These are phyloP conservation scores for Kurtzmaniella quercitrusa DNA, from an alignment of 1,139 yeast species.

Conservation along the genomic window DNA sequence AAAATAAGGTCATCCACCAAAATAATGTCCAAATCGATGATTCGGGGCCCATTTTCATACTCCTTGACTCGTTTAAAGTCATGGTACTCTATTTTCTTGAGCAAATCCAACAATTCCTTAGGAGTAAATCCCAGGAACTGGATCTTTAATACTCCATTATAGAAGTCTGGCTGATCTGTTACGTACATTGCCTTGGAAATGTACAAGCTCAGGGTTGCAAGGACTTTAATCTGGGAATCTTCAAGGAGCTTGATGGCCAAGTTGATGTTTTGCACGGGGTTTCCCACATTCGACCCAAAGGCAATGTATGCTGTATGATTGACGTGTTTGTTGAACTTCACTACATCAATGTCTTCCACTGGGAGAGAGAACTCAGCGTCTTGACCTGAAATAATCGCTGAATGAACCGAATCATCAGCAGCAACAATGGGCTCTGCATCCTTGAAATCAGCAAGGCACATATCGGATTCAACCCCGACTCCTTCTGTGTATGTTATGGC, in stretches of 20 bases:
- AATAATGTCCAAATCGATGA: constrained; percentile 83
- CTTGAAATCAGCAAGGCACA: constrained; percentile 37
- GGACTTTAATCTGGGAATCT: constrained; percentile 40
- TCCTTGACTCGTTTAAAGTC: constrained; percentile 68
- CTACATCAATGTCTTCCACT: constrained; percentile 20
- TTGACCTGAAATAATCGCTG: constrained; percentile 2
- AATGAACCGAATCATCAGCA: background rate
- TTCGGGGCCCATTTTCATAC: constrained; percentile 86
- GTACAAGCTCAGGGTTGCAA: constrained; percentile 71
- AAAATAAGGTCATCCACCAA: constrained; percentile 59
- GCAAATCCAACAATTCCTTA: constrained; percentile 49
- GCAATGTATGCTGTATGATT: constrained; percentile 68
- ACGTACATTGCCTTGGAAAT: constrained; percentile 92
- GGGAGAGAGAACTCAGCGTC: constrained; percentile 31
- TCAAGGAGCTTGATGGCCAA: constrained; percentile 53
- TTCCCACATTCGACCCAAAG: constrained; percentile 85
- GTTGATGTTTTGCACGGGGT: constrained; percentile 58
- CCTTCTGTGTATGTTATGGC: constrained; percentile 85
- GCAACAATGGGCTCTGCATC: constrained; percentile 21
- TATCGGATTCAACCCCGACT: constrained; percentile 76
- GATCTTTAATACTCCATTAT: constrained; percentile 79
- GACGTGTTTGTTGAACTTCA: constrained; percentile 8
- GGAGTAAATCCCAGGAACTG: constrained; percentile 52
- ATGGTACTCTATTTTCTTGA: constrained; percentile 76
- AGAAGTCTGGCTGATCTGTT: constrained; percentile 73